A percentile compares a stretch with the other conserved stretches of the same genome.
phyloP scores from a whole-genome alignment of 495 filamentous ascomycete genomes.

The Hyaloscypha bicolor region DNA sequence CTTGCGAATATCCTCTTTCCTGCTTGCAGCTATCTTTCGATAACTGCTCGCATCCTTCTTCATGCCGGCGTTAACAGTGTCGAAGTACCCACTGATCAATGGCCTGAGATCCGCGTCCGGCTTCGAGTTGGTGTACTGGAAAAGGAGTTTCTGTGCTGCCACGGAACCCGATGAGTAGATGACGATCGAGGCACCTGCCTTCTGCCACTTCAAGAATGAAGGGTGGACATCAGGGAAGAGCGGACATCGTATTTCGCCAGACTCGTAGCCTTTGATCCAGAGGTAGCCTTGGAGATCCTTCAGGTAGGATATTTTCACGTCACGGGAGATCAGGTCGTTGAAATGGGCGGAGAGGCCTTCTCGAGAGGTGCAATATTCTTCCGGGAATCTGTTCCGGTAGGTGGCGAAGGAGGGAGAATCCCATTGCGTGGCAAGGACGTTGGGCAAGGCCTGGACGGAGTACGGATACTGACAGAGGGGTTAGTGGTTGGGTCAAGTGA shows the following conservation, averaged over 20 bases:
- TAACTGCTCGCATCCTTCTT: constrained; percentile 66
- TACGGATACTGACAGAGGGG: constrained; percentile 63
- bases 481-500: not conserved
- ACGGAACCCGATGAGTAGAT: constrained; percentile 77
- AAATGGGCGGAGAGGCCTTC: constrained; percentile 58
- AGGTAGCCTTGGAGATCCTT: constrained; percentile 76
- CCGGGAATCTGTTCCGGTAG: constrained; percentile 65
- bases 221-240: constrained; percentile 69
- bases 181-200: constrained; percentile 49
- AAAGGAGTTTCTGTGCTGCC: constrained; percentile 70
- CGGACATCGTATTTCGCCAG: constrained; percentile 62
- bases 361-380: constrained; percentile 51
- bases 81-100: constrained; percentile 62
- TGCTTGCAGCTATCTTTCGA: constrained; percentile 51
- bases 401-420: constrained; percentile 54
- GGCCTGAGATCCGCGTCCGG: constrained; percentile 55
- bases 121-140: constrained; percentile 60
- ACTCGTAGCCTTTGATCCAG: constrained; percentile 65
- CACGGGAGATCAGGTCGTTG: constrained; percentile 62
- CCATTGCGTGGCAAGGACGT: constrained; percentile 61
- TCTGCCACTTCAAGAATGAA: constrained; percentile 53
- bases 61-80: constrained; percentile 73
- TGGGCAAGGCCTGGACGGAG: constrained; percentile 61
- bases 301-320: constrained; percentile 68
- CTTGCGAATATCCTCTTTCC: constrained; percentile 40